Percentiles rank a stretch among this genome's conserved stretches.
These are phyloP conservation scores for Talaromyces albobiverticillius DNA, from an alignment of 2,329 filamentous ascomycete genomes.

Conservation along the genomic window DNA sequence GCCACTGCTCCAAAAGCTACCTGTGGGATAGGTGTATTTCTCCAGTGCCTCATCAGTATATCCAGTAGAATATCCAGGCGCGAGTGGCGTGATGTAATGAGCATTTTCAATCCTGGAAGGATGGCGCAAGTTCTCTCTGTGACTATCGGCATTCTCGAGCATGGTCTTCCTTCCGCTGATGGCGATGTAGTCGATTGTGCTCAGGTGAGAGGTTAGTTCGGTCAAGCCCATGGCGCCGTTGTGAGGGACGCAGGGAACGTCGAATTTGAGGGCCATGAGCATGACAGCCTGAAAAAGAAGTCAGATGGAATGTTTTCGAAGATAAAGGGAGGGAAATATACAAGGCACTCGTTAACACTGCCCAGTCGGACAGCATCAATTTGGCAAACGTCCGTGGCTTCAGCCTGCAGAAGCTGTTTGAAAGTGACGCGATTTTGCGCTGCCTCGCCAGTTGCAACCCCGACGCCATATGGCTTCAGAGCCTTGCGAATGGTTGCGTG, in stretches of 20 bases:
- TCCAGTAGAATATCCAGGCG: constrained; percentile 28
- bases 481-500: constrained; percentile 82
- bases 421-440: constrained; percentile 93
- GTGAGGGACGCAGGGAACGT: constrained; percentile 81
- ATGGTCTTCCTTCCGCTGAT: constrained; percentile 78
- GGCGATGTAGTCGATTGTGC: constrained; percentile 87
- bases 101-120: constrained; percentile 24
- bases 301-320: too few relatives aligned
- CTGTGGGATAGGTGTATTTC: constrained; percentile 28
- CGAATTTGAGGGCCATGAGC: constrained; percentile 45
- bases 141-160: constrained; percentile 85
- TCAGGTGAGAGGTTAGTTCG: constrained; percentile 89
- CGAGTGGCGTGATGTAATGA: constrained; percentile 25
- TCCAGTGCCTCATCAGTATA: constrained; percentile 29
- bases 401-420: constrained; percentile 80
- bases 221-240: constrained; percentile 84
- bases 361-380: constrained; percentile 87
- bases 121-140: constrained; percentile 26
- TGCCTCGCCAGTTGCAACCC: constrained; percentile 90
- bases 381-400: constrained; percentile 83
- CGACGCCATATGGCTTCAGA: constrained; percentile 59
- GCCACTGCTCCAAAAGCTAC: constrained; percentile 30
- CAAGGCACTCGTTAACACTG: constrained; percentile 83
- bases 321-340: constrained; percentile 20
- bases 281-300: constrained; percentile 14